Base-by-base conservation (phyloP, 1,284 basidiomycete species). In the Chalciporus sp. region DNA sequence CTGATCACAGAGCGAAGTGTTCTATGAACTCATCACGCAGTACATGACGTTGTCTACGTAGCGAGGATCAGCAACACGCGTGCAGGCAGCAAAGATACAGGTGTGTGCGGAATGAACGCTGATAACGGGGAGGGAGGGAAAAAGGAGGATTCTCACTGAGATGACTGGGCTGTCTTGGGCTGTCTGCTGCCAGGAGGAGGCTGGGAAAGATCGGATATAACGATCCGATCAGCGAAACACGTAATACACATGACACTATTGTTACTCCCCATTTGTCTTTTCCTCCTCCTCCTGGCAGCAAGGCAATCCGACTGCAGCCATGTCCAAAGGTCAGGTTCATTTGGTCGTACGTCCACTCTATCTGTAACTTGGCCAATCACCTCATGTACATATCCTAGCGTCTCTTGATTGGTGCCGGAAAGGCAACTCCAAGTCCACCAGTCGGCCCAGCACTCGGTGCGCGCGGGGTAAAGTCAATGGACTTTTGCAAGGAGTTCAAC, bases 401-500 rank as follows among this genome's bases (percentile, higher is more conserved):
- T 67, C 80, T 98, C 49, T 79, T 98, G 47, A 88, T 98, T 50
- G 86, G 89, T 47, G 96, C 96, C 33, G 95, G 95, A 41, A 98
- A 98, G 72, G 96, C 96, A 33, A 89, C 94, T 23, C 95, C 96
- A 19, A 94, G 94, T 52, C 96, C 96, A 45, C 96, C 96, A 17
- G 92, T 99, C 49, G 97, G 96, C 64, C 96, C 97, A 51, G 95
- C 95, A 19, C 85, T 98, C 49, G 97, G 97, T 79, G 95, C 97
- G 60, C 88, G 94, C 69, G 97, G 97, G 66, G 95, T 99, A 61
- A 98, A 98, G 76, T 96, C 95, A 17, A 99, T 99, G 88, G 97
- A 99, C 77, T 99, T 99, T 72, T 97, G 95, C 79, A 99, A 98
- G 72, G 94, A 96, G 71, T 97, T 93, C 77, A 95, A 94, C 73